Conservation (phyloP, 345 rosid species). For the Pugionium dolabratum region DNA sequence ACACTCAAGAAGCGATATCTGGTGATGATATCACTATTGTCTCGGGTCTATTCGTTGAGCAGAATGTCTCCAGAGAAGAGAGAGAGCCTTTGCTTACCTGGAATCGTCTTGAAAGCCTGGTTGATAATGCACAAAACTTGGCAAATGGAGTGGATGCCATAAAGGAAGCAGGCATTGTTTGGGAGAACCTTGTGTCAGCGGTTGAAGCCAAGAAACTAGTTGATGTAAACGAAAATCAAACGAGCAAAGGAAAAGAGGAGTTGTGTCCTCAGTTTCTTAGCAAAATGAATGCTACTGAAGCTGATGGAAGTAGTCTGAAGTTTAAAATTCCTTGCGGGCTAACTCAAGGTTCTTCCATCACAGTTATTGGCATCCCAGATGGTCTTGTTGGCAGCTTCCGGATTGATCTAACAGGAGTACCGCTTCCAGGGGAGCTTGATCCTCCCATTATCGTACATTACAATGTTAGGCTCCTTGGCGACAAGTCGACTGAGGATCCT, state of each 20-base stretch:
- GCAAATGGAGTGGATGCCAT: slow-evolving; percentile 83
- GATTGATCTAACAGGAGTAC: slow-evolving; percentile 88
- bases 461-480: slow-evolving; percentile 95
- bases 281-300: slow-evolving; percentile 73
- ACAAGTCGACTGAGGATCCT: slow-evolving; percentile 92
- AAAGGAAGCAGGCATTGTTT: slow-evolving; percentile 86
- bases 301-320: slow-evolving; percentile 48
- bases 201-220: slow-evolving; percentile 62
- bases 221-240: slow-evolving; percentile 52
- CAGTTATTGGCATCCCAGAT: slow-evolving; percentile 82
- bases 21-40: slow-evolving; percentile 44
- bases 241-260: slow-evolving; percentile 53
- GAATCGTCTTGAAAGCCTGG: slow-evolving; percentile 62
- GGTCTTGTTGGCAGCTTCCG: slow-evolving; percentile 89
- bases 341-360: slow-evolving; percentile 92
- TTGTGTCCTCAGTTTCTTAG: slow-evolving; percentile 89
- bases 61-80: slow-evolving; percentile 70
- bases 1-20: slow-evolving; percentile 62
- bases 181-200: slow-evolving; percentile 76
- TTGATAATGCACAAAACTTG: slow-evolving; percentile 64
- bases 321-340: slow-evolving; percentile 84
- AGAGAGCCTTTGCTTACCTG: slow-evolving; percentile 68
- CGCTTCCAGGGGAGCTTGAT: slow-evolving; percentile 98
- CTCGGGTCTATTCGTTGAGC: slow-evolving; percentile 54
- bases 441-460: slow-evolving; percentile 94